These are phyloP conservation scores for Cicer chorassanicum DNA, from an alignment of 306 rosid genomes.

Conservation along the genomic window DNA sequence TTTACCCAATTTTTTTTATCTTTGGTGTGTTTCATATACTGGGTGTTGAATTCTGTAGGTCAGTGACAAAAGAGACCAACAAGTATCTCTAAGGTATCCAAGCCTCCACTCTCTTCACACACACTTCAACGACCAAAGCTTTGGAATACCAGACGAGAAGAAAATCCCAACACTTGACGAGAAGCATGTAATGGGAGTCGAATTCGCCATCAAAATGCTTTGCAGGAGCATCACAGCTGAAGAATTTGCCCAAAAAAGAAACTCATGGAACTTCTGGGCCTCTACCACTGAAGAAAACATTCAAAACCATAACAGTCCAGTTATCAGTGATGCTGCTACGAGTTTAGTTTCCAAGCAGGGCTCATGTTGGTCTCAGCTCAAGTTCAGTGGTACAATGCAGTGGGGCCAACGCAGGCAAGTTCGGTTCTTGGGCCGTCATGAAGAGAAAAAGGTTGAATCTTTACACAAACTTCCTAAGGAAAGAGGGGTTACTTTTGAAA, in stretches of 20 bases:
- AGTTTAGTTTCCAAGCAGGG: conserved; percentile 59
- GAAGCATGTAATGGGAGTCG: conserved; percentile 60
- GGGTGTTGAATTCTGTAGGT: conserved; percentile 53
- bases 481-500: conserved; percentile 4
- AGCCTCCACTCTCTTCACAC: conserved; percentile 67
- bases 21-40: background rate
- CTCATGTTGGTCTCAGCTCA: conserved; percentile 68
- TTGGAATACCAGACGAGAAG: conserved; percentile 48
- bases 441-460: conserved; percentile 51
- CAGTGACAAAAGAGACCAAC: conserved; percentile 52
- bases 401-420: conserved; percentile 84
- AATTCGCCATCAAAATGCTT: conserved; percentile 59
- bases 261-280: conserved; percentile 77
- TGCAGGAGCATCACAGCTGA: conserved; percentile 53
- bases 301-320: conserved; percentile 37
- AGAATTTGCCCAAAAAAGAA: conserved; percentile 54
- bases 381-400: conserved; percentile 65
- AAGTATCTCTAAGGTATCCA: conserved; percentile 71
- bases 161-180: conserved; percentile 71
- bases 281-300: conserved; percentile 33
- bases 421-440: conserved; percentile 62
- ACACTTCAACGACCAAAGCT: conserved; percentile 51
- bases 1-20: background rate
- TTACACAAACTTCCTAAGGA: conserved; percentile 32
- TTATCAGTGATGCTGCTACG: conserved; percentile 32